phyloP scores from a whole-genome alignment of 2,329 filamentous ascomycete genomes.

The Talaromyces albobiverticillius region DNA sequence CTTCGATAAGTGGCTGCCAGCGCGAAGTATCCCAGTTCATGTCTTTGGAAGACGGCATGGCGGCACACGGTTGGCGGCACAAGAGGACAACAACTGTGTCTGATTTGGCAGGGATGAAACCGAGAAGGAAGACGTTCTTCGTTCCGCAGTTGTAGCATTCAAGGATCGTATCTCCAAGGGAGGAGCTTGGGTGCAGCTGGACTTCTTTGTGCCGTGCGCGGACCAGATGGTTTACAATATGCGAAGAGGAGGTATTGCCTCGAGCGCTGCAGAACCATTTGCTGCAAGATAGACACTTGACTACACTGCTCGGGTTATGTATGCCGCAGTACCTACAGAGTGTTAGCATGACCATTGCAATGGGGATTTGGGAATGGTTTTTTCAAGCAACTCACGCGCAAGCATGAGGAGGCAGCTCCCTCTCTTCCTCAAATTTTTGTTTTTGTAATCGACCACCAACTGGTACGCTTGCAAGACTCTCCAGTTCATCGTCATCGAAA shows the following conservation, averaged over 20 bases:
- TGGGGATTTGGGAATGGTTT: not conserved
- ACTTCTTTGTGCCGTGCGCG: slow-evolving; percentile 98
- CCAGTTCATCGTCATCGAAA: slow-evolving; percentile 76
- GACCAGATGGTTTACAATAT: slow-evolving; percentile 97
- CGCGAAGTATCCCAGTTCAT: slow-evolving; percentile 99
- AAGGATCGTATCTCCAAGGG: slow-evolving; percentile 90
- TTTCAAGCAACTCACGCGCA: slow-evolving; percentile 81
- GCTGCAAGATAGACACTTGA: slow-evolving; percentile 91
- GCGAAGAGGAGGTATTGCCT: slow-evolving; percentile 92
- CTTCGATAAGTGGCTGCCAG: slow-evolving; percentile 97
- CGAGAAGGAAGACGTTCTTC: slow-evolving; percentile 97
- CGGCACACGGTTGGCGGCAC: slow-evolving; percentile 93
- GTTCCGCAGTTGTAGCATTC: slow-evolving; percentile 99
- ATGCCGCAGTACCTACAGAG: slow-evolving; percentile 83
- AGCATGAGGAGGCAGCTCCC: slow-evolving; percentile 87
- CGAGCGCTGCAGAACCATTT: slow-evolving; percentile 99
- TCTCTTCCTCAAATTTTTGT: slow-evolving; percentile 69
- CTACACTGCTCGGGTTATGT: slow-evolving; percentile 89
- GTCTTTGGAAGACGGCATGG: slow-evolving; percentile 93
- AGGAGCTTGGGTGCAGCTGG: slow-evolving; percentile 88
- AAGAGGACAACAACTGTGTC: slow-evolving; percentile 96
- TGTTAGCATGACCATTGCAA: slow-evolving; percentile 3
- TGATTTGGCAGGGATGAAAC: slow-evolving; percentile 97
- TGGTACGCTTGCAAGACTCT: slow-evolving; percentile 75
- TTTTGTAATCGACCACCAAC: slow-evolving; percentile 70